Base-by-base conservation (phyloP, 73 alveolate species). In the Tetrahymena thermophila region DNA sequence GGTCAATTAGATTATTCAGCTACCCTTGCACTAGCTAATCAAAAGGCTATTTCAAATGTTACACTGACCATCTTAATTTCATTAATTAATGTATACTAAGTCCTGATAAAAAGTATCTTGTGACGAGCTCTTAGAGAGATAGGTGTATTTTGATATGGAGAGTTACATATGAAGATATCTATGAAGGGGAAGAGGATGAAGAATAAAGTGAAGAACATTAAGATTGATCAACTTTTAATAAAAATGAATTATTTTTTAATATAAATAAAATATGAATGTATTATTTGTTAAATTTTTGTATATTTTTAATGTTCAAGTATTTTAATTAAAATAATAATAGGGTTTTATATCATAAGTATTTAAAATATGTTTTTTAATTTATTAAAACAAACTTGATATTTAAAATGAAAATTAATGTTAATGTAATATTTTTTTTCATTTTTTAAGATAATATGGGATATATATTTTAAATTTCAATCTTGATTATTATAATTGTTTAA, bases 11-110 rank as follows among this genome's bases (percentile, higher is more conserved):
- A 34, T 85, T 95, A 35, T 95, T 95, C 21, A 95, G 94, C 55
- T 95, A 95, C 35, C 97, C 97, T 21, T 95, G 97, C 84, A 95
- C 95, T 14, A 50, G 94, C 43, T 94, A 94, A 89, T 95, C 85
- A 11, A 71, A 71, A 89, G 98, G 98, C 85, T 98, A 98, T 57
- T 97, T 96, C 43, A 96, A 96, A 85, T 98, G 99, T 94, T 97
- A 98, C 94, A 96, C 99, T 34, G 99, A 98, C 56, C 99, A 98
- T 95, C 96, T 98, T 93, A 97, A 95, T 95, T 94, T 95, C 19
- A 96, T 98, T 11, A 97, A 97, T 84, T 57, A 97, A 93, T 97
- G 98, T 93, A 85, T 97, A 50, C 96, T 97, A 89, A 96, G 98
- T 94, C 98, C 98, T 19, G 98, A 98, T 95, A 96, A 97, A 42